Evolutionary conservation across 257 asterid species (phyloP), one percentile per base, ranked within the genome.

Genomic region (Rauvolfia tetraphylla): DNA sequence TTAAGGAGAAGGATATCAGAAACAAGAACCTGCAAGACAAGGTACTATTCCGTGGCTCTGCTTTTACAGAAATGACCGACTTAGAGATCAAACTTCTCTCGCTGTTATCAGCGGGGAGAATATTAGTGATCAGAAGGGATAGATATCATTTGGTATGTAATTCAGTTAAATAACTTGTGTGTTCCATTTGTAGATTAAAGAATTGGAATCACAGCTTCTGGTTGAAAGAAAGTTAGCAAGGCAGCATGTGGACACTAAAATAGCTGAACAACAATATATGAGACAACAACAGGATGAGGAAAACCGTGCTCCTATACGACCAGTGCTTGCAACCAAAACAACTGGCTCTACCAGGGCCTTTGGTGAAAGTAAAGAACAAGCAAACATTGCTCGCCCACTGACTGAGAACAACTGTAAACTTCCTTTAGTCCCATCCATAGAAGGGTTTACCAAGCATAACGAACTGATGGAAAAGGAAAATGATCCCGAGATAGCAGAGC

Each of bases 201-300:
- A 95, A 84, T 38, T 95, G 85, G 99, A 95, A 86, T 85, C 98
- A 9, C 98, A 95, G 71, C 88, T 95, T 70, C 59, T 91, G 79
- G 89, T 93, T 33, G 99, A 93, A 88, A 85, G 98, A 79, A 95
- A 90, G 84, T 92, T 95, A 29, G 99, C 93, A 74, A 82, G 97
- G 79, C 97, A 91, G 76, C 96, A 95, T 0, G 91, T 91, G 68
- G 96, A 90, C 84, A 80, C 90, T 29, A 95, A 82, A 85, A 90
- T 91, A 46, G 95, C 93, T 22, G 97, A 90, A 81, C 91, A 72
- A 44, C 90, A 81, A 33, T 79, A 82, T 71, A 73, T 58, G 42
- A 83, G 62, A 68, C 88, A 83, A 74, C 90, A 85, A 69, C 85
- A 84, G 17, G 90, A 89, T 41, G 96, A 90, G 67, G 89, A 82